Conservation (phyloP, 192 early-diverging fungal species). For the Coemansia sp. region DNA sequence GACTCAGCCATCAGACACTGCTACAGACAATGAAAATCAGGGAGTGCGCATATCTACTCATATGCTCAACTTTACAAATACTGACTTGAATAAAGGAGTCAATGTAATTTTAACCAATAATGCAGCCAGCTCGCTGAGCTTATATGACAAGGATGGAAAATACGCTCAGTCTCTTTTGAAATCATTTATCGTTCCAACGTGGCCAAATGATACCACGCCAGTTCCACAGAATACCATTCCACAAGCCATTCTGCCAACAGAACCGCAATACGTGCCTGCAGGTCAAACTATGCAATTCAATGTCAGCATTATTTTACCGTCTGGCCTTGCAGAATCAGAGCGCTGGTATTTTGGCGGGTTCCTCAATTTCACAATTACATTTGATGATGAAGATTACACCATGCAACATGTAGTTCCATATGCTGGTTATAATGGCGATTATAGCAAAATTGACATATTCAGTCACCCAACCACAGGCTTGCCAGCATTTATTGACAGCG, state of each 20-base stretch:
- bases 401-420: slow-evolving; percentile 5
- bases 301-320: neutral
- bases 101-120: slow-evolving; percentile 2
- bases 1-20: neutral
- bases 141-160: slow-evolving; percentile 1
- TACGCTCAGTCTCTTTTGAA: neutral
- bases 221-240: neutral
- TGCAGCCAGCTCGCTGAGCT: neutral
- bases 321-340: neutral
- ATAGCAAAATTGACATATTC: neutral
- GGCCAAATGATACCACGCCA: neutral
- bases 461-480: neutral
- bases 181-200: neutral
- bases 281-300: neutral
- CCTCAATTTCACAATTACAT: neutral
- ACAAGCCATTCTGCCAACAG: neutral
- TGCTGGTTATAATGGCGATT: slow-evolving; percentile 7
- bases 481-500: slow-evolving; percentile 1
- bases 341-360: slow-evolving; percentile 11
- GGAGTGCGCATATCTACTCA: neutral
- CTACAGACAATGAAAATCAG: too few species aligned
- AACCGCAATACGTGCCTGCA: neutral
- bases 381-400: neutral
- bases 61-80: slow-evolving; percentile 2
- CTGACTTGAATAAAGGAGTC: neutral